Evolutionary conservation across 257 asterid species (phyloP).

Genomic region (Cruciata laevipes): DNA sequence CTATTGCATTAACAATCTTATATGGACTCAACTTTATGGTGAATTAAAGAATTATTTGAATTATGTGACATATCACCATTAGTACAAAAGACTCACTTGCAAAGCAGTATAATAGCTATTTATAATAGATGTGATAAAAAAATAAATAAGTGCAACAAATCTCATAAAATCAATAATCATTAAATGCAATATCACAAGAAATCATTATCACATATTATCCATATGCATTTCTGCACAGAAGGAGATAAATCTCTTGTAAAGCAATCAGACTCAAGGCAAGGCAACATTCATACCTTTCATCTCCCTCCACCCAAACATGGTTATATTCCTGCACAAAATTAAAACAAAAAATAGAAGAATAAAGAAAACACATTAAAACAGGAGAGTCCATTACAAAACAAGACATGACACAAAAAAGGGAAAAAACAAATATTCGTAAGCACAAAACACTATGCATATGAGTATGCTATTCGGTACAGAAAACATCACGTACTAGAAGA

Average conservation of each 20-base stretch:
- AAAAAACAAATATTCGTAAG: neutral
- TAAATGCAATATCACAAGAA: neutral
- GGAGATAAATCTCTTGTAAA: neutral
- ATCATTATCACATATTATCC: neutral
- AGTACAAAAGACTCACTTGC: neutral
- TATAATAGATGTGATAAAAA: neutral
- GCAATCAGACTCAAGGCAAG: conserved; percentile 7
- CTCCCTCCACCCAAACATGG: conserved; percentile 93
- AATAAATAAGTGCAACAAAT: neutral
- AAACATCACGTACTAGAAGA: neutral
- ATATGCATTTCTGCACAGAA: neutral
- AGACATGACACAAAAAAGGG: conserved; percentile 3
- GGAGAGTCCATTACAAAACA: neutral
- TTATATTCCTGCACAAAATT: conserved; percentile 52
- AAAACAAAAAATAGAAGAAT: conserved; percentile 6
- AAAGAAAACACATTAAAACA: conserved; percentile 9
- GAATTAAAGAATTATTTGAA: neutral
- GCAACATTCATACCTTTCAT: conserved; percentile 50
- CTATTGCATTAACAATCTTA: neutral
- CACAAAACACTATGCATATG: neutral
- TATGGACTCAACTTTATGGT: neutral
- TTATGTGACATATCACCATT: neutral
- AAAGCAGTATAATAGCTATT: neutral
- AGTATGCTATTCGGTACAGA: too few relatives aligned
- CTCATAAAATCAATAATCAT: neutral